These are phyloP conservation scores for Chionographis japonica DNA, from an alignment of 106 monocot genomes.

Conservation along the genomic window DNA sequence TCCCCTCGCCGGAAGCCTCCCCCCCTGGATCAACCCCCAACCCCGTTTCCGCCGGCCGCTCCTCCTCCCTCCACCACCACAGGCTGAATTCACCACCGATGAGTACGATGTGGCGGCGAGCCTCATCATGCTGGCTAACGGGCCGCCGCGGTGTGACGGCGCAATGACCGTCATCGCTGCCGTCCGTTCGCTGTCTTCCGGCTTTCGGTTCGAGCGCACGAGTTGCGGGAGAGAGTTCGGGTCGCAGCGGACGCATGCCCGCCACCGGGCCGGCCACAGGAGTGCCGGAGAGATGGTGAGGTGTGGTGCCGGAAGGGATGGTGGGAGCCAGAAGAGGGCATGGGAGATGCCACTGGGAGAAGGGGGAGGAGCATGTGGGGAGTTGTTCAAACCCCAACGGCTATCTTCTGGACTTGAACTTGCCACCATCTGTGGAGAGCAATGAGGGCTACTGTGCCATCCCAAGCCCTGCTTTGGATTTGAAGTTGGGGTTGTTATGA, in stretches of 20 bases:
- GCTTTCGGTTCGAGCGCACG: too few species aligned
- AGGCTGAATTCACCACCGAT: not conserved
- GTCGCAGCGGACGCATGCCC: too few species aligned
- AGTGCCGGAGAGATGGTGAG: too few species aligned
- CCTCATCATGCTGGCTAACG: constrained; percentile 28
- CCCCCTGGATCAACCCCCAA: constrained; percentile 54
- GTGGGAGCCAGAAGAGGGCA: too few species aligned
- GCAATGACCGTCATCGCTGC: not conserved
- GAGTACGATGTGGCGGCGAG: constrained; percentile 36
- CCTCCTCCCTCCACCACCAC: not conserved
- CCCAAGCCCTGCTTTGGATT: constrained; percentile 1
- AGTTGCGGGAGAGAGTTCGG: too few species aligned
- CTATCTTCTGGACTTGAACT: constrained; percentile 6
- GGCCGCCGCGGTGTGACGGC: not conserved
- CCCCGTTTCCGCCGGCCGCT: constrained; percentile 5
- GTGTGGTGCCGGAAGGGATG: too few species aligned
- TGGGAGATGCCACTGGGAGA: constrained; percentile 7
- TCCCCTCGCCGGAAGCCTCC: too few species aligned
- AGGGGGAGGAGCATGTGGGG: not conserved
- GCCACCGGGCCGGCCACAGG: too few species aligned
- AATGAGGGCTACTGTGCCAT: not conserved
- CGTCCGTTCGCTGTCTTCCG: not conserved
- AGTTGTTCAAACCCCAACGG: not conserved
- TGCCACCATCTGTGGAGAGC: constrained; percentile 7
- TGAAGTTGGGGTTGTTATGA: not conserved